Conservation (phyloP, 225 moss, liverwort and hornwort genomes). For the Anthoceros angustus region DNA sequence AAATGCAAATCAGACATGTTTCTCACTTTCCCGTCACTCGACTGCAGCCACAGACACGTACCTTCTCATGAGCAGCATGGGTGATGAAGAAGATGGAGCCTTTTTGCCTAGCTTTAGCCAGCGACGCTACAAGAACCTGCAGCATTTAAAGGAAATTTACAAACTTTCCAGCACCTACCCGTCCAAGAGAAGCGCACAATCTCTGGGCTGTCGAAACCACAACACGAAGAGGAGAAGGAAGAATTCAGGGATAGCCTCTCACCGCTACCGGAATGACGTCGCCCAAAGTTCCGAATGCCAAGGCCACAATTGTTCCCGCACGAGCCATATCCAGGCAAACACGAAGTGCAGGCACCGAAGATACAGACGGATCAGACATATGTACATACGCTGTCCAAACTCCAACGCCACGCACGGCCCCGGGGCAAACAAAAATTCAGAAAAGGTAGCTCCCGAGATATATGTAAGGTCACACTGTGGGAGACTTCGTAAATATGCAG, state of each 20-base stretch:
- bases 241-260: background rate
- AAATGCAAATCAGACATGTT: background rate
- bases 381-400: too few relatives aligned
- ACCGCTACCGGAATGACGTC: background rate
- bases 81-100: background rate
- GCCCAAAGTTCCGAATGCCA: background rate
- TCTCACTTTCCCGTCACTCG: background rate
- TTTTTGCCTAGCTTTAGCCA: background rate
- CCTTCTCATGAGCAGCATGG: conserved; percentile 1
- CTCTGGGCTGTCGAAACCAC: background rate
- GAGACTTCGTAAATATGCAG: too few relatives aligned
- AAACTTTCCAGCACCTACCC: background rate
- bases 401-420: too few relatives aligned
- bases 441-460: too few relatives aligned
- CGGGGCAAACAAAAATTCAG: too few relatives aligned
- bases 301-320: background rate
- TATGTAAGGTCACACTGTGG: too few relatives aligned
- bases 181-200: background rate
- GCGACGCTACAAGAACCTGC: background rate
- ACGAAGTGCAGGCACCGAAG: too few relatives aligned
- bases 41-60: background rate
- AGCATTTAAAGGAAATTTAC: background rate
- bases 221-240: too few relatives aligned
- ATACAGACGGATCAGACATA: too few relatives aligned
- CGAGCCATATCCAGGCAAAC: too few relatives aligned